Evolutionary conservation across 2,329 filamentous ascomycete species (phyloP).

Genomic region (Penicillium decumbens): DNA sequence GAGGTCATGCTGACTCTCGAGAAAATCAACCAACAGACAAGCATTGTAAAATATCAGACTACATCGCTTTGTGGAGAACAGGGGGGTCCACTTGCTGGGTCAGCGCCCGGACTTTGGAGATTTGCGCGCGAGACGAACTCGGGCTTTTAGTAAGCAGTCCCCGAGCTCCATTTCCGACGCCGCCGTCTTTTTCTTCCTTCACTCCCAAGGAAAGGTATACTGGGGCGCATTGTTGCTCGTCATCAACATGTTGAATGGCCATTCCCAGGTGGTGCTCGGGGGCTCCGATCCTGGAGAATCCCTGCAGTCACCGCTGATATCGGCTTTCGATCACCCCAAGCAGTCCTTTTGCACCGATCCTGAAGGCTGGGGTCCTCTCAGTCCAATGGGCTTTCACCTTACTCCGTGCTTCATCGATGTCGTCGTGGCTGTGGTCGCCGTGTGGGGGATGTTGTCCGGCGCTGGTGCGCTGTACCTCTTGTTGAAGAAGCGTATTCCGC

Average conservation of each 20-base stretch:
- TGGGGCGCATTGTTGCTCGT: conserved; percentile 21
- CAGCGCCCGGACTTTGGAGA: conserved; percentile 3
- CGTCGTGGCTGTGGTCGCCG: conserved; percentile 72
- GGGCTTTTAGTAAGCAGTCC: conserved; percentile 23
- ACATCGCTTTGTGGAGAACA: not conserved
- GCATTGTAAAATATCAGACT: not conserved
- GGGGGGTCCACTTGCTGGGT: not conserved
- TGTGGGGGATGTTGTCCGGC: conserved; percentile 74
- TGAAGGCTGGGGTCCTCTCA: conserved; percentile 95
- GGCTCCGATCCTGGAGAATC: conserved; percentile 26
- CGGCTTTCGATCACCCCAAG: conserved; percentile 25
- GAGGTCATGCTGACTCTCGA: not conserved
- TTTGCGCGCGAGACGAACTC: conserved; percentile 3
- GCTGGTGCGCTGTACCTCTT: conserved; percentile 75
- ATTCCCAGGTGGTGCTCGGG: conserved; percentile 34
- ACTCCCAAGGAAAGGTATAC: conserved; percentile 22
- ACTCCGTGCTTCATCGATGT: conserved; percentile 97
- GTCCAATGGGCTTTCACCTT: conserved; percentile 81
- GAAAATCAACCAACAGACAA: not conserved
- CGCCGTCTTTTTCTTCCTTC: conserved; percentile 12
- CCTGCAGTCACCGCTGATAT: conserved; percentile 23
- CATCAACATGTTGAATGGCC: conserved; percentile 33
- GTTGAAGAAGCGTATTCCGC: conserved; percentile 61
- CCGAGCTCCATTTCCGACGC: conserved; percentile 18
- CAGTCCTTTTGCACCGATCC: conserved; percentile 81